Evolutionary conservation across 2,329 filamentous ascomycete species (phyloP).

Genomic region (Penicillium crustosum): DNA sequence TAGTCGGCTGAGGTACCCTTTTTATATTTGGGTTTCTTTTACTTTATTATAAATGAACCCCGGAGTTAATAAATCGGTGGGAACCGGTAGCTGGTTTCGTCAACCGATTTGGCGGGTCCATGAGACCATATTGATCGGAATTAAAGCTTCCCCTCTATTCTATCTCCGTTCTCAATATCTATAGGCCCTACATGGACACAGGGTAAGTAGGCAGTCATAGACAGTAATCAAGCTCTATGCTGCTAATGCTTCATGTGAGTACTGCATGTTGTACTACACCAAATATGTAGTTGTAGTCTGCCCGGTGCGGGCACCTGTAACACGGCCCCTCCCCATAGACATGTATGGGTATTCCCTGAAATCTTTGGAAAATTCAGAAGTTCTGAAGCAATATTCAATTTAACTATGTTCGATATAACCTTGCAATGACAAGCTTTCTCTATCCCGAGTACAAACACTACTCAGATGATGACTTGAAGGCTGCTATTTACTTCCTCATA

Average conservation of each 20-base stretch:
- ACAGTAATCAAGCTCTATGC: not conserved
- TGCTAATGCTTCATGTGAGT: not conserved
- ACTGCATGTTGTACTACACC: not conserved
- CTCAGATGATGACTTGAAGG: not conserved
- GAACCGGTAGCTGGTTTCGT: not conserved
- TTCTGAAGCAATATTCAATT: not conserved
- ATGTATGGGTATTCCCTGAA: not conserved
- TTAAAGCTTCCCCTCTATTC: too few species aligned
- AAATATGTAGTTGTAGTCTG: not conserved
- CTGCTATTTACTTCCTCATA: not conserved
- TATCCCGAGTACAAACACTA: not conserved
- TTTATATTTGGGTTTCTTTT: not conserved
- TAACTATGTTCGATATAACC: not conserved
- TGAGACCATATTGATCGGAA: not conserved
- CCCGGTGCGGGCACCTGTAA: not conserved
- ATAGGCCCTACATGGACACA: too few species aligned
- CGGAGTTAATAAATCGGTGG: slow-evolving; percentile 1
- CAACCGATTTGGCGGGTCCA: not conserved
- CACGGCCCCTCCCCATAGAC: not conserved
- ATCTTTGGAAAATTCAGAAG: not conserved
- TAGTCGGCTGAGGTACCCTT: not conserved
- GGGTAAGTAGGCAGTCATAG: not conserved
- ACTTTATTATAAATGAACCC: not conserved
- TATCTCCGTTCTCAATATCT: not conserved
- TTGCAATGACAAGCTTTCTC: not conserved